phyloP scores from a whole-genome alignment of 192 early-diverging fungal species.

The Gaertneriomyces semiglobifer region DNA sequence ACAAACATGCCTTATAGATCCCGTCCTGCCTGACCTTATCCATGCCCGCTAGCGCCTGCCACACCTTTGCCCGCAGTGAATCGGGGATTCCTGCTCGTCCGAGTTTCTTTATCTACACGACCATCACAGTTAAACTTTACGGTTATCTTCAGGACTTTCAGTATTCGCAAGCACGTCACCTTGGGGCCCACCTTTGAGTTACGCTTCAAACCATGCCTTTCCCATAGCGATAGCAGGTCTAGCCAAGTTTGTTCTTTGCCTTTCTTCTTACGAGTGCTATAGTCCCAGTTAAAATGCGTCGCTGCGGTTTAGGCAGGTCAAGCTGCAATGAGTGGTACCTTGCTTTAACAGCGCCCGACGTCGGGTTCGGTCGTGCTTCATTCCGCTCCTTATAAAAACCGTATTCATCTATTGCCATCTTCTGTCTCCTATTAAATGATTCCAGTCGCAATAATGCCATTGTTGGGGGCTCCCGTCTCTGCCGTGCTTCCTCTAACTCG shows the following conservation, averaged over 20 bases:
- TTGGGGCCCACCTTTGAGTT: neutral
- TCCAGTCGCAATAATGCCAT: constrained; percentile 1
- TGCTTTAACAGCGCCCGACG: too few relatives aligned
- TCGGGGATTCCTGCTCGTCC: constrained; percentile 66
- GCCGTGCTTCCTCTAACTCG: neutral
- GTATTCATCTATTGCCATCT: constrained; percentile 26
- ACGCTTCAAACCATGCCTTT: neutral
- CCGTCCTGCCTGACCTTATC: constrained; percentile 48
- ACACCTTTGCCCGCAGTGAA: constrained; percentile 65
- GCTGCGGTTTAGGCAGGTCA: too few relatives aligned
- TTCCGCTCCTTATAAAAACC: constrained; percentile 26
- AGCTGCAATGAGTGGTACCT: too few relatives aligned
- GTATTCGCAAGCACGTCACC: neutral
- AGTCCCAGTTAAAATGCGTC: too few relatives aligned
- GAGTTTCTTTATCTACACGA: constrained; percentile 64
- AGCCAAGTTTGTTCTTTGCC: constrained; percentile 21
- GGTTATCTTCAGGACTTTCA: constrained; percentile 8
- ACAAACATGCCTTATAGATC: constrained; percentile 39
- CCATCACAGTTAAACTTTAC: neutral
- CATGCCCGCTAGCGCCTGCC: constrained; percentile 63
- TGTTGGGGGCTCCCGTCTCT: neutral
- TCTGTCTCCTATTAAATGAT: neutral
- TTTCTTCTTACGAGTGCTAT: too few relatives aligned
- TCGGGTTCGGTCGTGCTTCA: too few relatives aligned
- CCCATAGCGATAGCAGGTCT: constrained; percentile 18